Percentiles rank a stretch among this genome's conserved stretches.
phyloP scores from a whole-genome alignment of 2,329 filamentous ascomycete species.

The Claviceps cyperi region DNA sequence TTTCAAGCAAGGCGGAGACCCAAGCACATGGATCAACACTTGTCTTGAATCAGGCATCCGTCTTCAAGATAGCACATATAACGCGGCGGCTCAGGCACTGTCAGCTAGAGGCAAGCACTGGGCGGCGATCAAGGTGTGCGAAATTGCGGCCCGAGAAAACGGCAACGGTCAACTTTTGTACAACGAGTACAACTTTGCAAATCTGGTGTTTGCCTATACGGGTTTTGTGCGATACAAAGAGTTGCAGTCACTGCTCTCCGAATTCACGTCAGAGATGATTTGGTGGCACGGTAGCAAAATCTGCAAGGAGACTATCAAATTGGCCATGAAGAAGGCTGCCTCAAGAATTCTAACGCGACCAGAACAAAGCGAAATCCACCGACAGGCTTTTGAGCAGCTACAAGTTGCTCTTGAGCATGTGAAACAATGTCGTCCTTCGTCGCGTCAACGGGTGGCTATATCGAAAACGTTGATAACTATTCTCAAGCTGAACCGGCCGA shows the following conservation, averaged over 20 bases:
- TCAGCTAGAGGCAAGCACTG: conserved; percentile 15
- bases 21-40: conserved; percentile 13
- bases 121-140: conserved; percentile 19
- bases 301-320: conserved; percentile 24
- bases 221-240: conserved; percentile 17
- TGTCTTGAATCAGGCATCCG: conserved; percentile 14
- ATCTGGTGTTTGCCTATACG: conserved; percentile 21
- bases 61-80: conserved; percentile 22
- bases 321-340: conserved; percentile 21
- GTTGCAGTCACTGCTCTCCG: conserved; percentile 16
- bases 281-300: conserved; percentile 24
- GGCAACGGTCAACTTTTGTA: conserved; percentile 22
- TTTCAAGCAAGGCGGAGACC: conserved; percentile 19
- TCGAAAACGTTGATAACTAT: conserved; percentile 7
- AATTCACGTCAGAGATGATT: conserved; percentile 16
- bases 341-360: conserved; percentile 11
- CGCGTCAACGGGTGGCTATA: conserved; percentile 8
- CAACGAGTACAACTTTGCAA: conserved; percentile 24
- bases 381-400: conserved; percentile 11
- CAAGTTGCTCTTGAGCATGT: conserved; percentile 14
- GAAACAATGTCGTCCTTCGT: conserved; percentile 10
- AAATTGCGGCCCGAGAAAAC: conserved; percentile 22
- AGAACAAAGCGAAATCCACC: conserved; percentile 9
- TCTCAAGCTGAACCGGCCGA: neutral
- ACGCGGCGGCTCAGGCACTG: conserved; percentile 20